Percentiles rank a stretch among this genome's conserved stretches.
These are phyloP conservation scores for Penicillium pancosmium DNA, from an alignment of 495 filamentous ascomycete species.

Conservation along the genomic window DNA sequence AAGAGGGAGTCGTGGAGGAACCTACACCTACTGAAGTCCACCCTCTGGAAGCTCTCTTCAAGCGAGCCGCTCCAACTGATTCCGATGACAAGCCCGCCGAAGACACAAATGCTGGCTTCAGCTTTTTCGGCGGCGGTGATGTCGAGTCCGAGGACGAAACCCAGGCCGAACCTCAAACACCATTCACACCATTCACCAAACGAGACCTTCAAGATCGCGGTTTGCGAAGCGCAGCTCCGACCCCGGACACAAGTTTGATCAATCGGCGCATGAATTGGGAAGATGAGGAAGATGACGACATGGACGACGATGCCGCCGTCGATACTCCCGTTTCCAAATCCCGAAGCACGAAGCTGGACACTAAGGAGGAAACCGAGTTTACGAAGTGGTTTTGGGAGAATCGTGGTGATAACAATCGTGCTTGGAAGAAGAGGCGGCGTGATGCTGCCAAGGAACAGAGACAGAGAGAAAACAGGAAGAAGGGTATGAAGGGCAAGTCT, in stretches of 20 bases:
- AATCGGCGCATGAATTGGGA: constrained; percentile 40
- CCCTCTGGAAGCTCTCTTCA: constrained; percentile 88
- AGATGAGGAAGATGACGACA: constrained; percentile 34
- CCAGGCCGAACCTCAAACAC: constrained; percentile 68
- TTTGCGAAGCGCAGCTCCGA: constrained; percentile 84
- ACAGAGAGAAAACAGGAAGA: constrained; percentile 77
- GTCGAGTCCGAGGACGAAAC: constrained; percentile 47
- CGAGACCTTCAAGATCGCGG: constrained; percentile 74
- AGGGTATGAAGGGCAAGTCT: constrained; percentile 51
- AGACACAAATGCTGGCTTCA: constrained; percentile 57
- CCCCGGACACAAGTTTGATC: constrained; percentile 87
- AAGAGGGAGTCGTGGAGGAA: constrained; percentile 15
- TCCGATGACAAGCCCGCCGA: constrained; percentile 38
- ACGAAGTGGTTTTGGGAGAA: constrained; percentile 92
- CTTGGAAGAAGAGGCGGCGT: constrained; percentile 85
- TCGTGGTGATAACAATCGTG: constrained; percentile 83
- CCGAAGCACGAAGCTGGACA: constrained; percentile 7
- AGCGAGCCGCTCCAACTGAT: constrained; percentile 55
- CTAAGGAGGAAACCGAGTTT: constrained; percentile 66
- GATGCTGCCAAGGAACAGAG: constrained; percentile 82
- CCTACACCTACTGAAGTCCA: constrained; percentile 61
- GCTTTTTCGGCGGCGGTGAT: constrained; percentile 63
- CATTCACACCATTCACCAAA: constrained; percentile 79
- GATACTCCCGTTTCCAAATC: constrained; percentile 41
- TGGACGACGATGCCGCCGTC: constrained; percentile 34